Conservation (phyloP, 2,329 filamentous ascomycete species). For the Tolypocladium paradoxum region DNA sequence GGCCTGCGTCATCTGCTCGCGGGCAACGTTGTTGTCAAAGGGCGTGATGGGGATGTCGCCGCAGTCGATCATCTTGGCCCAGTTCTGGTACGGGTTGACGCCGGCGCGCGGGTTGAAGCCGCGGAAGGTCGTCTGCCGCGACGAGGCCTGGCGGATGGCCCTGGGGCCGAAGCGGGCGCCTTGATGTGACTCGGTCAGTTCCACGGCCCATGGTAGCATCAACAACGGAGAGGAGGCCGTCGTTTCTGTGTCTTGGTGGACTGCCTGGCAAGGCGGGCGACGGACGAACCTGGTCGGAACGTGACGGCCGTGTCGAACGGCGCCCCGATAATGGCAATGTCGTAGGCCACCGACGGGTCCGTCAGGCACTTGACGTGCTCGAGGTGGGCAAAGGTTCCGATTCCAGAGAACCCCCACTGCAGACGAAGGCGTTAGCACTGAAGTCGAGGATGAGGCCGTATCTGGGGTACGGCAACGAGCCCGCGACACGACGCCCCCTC, state of each 20-base stretch:
- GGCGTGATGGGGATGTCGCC: conserved; percentile 83
- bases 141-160: conserved; percentile 74
- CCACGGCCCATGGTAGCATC: not conserved
- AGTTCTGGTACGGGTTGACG: conserved; percentile 75
- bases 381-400: conserved; percentile 65
- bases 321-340: conserved; percentile 62
- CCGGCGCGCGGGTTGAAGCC: conserved; percentile 70
- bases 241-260: not conserved
- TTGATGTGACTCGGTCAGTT: conserved; percentile 9
- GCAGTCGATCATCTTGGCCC: conserved; percentile 77
- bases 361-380: conserved; percentile 58
- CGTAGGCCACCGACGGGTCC: conserved; percentile 51
- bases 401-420: conserved; percentile 53
- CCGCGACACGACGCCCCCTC: not conserved
- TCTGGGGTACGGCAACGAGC: not conserved
- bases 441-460: not conserved
- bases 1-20: conserved; percentile 74
- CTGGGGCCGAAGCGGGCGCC: conserved; percentile 76
- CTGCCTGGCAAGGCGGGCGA: not conserved
- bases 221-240: not conserved
- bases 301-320: conserved; percentile 66
- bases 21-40: conserved; percentile 73
- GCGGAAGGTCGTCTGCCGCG: conserved; percentile 68
- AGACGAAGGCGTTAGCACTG: not conserved
- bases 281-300: conserved; percentile 51